Evolutionary conservation across 306 rosid genomes (phyloP).

Genomic region (Parietaria judaica): DNA sequence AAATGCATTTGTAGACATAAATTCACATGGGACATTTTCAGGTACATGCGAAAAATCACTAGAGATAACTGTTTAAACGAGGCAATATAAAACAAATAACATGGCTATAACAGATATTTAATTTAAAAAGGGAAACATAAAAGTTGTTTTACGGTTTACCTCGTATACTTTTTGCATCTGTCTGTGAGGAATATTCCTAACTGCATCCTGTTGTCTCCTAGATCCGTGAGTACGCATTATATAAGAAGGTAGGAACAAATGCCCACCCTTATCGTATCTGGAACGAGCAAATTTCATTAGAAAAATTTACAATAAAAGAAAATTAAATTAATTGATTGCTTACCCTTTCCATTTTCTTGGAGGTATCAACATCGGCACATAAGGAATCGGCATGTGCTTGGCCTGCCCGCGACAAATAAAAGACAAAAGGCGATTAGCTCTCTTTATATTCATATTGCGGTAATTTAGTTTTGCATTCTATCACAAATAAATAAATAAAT

Average conservation of each 20-base stretch:
- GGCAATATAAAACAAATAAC: neutral
- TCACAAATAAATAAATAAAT: constrained; percentile 4
- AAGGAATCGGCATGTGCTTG: constrained; percentile 68
- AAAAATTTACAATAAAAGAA: too few species aligned
- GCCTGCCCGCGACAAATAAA: constrained; percentile 38
- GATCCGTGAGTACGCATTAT: constrained; percentile 90
- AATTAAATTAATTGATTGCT: neutral
- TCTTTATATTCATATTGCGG: too few species aligned
- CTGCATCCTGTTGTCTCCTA: constrained; percentile 59
- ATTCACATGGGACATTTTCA: neutral
- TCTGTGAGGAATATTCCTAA: constrained; percentile 41
- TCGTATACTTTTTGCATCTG: constrained; percentile 72
- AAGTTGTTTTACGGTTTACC: constrained; percentile 28
- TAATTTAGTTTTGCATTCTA: neutral
- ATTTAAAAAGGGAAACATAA: constrained; percentile 8
- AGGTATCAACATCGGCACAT: constrained; percentile 83
- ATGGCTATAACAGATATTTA: neutral
- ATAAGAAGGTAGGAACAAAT: constrained; percentile 78
- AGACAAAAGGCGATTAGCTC: constrained; percentile 12
- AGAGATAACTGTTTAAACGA: neutral
- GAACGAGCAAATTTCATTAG: constrained; percentile 2
- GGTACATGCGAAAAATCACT: neutral
- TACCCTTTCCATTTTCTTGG: constrained; percentile 91
- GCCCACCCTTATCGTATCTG: constrained; percentile 87
- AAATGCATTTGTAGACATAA: too few species aligned